Conservation (phyloP, 176 grass and related monocot species). For the Triticum timopheevii region DNA sequence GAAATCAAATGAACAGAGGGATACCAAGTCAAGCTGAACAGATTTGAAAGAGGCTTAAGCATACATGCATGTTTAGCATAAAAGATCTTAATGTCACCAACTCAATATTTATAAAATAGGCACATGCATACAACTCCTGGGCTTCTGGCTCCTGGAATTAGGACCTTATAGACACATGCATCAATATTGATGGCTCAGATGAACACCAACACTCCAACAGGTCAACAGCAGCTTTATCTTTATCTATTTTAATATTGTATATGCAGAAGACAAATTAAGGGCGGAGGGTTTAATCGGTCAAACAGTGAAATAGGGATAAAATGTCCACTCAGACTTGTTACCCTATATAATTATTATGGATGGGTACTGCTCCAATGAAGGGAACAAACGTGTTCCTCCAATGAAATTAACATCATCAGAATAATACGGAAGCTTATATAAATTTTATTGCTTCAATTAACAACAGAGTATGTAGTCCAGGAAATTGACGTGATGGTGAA, state of each 20-base stretch:
- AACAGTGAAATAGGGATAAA: background rate
- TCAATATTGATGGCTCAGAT: background rate
- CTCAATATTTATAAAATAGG: slow-evolving; percentile 1
- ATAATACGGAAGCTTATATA: background rate
- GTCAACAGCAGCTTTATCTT: slow-evolving; percentile 5
- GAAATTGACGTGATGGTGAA: background rate
- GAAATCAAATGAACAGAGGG: slow-evolving; percentile 6
- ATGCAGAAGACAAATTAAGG: slow-evolving; percentile 4
- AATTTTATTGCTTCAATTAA: background rate
- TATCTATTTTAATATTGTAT: background rate
- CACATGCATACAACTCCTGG: background rate
- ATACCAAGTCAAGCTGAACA: background rate
- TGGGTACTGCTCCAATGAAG: background rate
- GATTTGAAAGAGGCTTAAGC: background rate
- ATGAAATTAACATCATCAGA: background rate
- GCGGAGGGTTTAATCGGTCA: background rate
- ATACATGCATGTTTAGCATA: background rate
- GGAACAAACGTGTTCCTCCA: background rate
- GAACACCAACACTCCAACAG: background rate
- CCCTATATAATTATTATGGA: background rate
- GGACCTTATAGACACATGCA: background rate
- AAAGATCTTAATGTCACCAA: background rate
- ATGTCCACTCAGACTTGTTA: background rate
- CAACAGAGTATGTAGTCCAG: background rate
- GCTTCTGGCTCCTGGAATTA: background rate